These are phyloP conservation scores for Mycosphaerella arachidis DNA, from an alignment of 2,329 filamentous ascomycete species.

Conservation along the genomic window DNA sequence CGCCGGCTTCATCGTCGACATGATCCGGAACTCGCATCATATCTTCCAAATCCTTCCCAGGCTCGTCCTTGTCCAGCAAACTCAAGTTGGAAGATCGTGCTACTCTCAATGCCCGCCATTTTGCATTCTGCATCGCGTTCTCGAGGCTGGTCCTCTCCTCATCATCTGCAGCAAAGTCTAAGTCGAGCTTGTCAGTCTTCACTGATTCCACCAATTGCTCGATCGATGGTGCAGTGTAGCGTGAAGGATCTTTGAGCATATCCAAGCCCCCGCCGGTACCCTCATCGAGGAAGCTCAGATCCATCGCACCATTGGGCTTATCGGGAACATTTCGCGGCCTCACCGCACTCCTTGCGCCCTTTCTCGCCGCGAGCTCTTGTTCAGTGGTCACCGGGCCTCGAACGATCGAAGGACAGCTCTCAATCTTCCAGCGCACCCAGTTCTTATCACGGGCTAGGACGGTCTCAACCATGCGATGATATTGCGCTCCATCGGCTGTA, in stretches of 20 bases:
- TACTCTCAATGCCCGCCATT: conserved; percentile 82
- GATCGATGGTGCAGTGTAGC: conserved; percentile 65
- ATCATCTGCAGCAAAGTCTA: conserved; percentile 69
- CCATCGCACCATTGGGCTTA: conserved; percentile 65
- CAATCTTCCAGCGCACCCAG: conserved; percentile 97
- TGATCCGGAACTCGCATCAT: conserved; percentile 13
- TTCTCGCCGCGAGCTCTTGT: conserved; percentile 66
- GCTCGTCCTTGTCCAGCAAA: conserved; percentile 81
- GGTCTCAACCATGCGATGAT: conserved; percentile 93
- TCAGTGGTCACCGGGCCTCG: conserved; percentile 64
- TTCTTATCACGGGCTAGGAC: conserved; percentile 95
- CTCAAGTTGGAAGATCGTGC: conserved; percentile 69
- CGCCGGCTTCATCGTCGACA: conserved; percentile 10
- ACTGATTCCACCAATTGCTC: conserved; percentile 69
- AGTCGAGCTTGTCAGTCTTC: conserved; percentile 74
- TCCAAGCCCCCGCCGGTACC: conserved; percentile 61
- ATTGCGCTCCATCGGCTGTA: conserved; percentile 76
- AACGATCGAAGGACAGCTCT: conserved; percentile 85
- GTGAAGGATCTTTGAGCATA: conserved; percentile 60
- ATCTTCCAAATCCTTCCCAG: conserved; percentile 63
- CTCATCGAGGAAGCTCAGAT: conserved; percentile 73
- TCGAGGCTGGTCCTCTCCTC: conserved; percentile 56
- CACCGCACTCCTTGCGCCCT: conserved; percentile 60
- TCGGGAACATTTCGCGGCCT: conserved; percentile 66
- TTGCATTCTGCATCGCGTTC: conserved; percentile 79